Base-by-base conservation (phyloP, 2,329 filamentous ascomycete genomes). In the Blastomyces gilchristii region DNA sequence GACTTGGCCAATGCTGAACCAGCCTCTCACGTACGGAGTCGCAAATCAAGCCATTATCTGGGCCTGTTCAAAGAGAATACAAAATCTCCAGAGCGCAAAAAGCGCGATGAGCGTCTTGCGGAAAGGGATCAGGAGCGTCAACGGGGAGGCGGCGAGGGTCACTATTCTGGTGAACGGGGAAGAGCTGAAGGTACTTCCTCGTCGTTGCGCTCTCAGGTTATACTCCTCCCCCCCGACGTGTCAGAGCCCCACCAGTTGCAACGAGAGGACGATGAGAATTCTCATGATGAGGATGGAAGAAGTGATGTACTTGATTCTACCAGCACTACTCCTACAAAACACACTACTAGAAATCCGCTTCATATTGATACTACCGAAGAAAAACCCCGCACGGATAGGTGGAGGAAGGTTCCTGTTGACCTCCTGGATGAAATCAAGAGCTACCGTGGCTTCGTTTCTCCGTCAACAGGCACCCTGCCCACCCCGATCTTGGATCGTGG, bases 31-130 rank as follows among this genome's bases (percentile, higher is more conserved):
- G 81, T 82, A 56, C 80, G 85, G 64, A 87, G 84, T 71, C 80
- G 85, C 63, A 87, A 87, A 73, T 83, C 85, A 52, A 86, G 84
- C 69, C 85, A 87, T 69, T 86, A 85, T 68, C 75, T 87, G 61
- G 83, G 85, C 14, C 74, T 87, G 6, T 87, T 87, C 75, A 85
- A 85, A 68, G 83, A 85, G 65, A 85, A 84, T 64, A 83, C 84
- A 62, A 78, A 76, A 7, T 79, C 79, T 31, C 79, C 82, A 41
- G 80, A 82, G 65, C 77, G 80, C 62, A 81, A 81, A 69, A 76
- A 78, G 70, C 71, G 78, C 67, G 78, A 82, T 64, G 76, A 77
- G 63, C 76, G 79, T 62, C 68, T 70, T 31, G 74, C 72, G 39
- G 74, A 77, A 22, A 56, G 39, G 39, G 25, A 56, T 31, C 70